A percentile compares a stretch with the other conserved stretches of the same genome.
Conservation (phyloP, 164 flowering plant species). For the Taxillus chinensis region DNA sequence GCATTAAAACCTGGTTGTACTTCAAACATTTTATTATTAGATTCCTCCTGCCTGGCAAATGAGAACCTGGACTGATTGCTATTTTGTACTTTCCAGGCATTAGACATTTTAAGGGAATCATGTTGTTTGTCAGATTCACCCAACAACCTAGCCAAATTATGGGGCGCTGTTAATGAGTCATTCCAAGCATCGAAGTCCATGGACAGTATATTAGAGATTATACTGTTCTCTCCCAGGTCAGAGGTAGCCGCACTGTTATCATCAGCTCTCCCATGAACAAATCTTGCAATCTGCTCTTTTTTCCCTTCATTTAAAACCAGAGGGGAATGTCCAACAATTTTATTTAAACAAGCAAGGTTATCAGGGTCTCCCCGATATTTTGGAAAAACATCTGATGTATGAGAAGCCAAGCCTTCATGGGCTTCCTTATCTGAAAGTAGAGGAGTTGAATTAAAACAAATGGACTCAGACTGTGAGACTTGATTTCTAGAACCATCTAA, state of each 20-base stretch:
- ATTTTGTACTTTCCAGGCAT: slow-evolving; percentile 35
- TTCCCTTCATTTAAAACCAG: slow-evolving; percentile 18
- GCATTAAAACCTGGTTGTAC: slow-evolving; percentile 18
- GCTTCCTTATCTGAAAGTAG: slow-evolving; percentile 17
- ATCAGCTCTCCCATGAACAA: slow-evolving; percentile 13
- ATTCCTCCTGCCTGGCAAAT: slow-evolving; percentile 54
- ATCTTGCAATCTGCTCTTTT: slow-evolving; percentile 21
- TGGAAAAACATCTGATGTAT: slow-evolving; percentile 14
- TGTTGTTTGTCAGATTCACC: slow-evolving; percentile 29
- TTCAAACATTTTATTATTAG: slow-evolving; percentile 19
- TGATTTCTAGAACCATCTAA: slow-evolving; percentile 17
- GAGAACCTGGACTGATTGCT: not conserved
- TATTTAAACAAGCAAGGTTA: slow-evolving; percentile 14
- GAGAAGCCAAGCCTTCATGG: slow-evolving; percentile 12
- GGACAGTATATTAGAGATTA: slow-evolving; percentile 59
- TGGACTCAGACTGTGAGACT: slow-evolving; percentile 8
- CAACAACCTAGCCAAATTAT: slow-evolving; percentile 36
- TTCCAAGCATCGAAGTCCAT: slow-evolving; percentile 53
- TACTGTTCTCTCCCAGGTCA: slow-evolving; percentile 48
- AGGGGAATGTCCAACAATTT: slow-evolving; percentile 14
- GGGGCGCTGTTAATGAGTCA: slow-evolving; percentile 45
- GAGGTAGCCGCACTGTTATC: slow-evolving; percentile 7
- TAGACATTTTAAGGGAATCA: slow-evolving; percentile 20
- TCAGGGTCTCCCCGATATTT: slow-evolving; percentile 24
- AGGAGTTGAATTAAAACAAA: slow-evolving; percentile 13